Percentiles rank a stretch among this genome's conserved stretches.
phyloP scores from a whole-genome alignment of 2,329 filamentous ascomycete genomes.

The Colletotrichum tabaci region DNA sequence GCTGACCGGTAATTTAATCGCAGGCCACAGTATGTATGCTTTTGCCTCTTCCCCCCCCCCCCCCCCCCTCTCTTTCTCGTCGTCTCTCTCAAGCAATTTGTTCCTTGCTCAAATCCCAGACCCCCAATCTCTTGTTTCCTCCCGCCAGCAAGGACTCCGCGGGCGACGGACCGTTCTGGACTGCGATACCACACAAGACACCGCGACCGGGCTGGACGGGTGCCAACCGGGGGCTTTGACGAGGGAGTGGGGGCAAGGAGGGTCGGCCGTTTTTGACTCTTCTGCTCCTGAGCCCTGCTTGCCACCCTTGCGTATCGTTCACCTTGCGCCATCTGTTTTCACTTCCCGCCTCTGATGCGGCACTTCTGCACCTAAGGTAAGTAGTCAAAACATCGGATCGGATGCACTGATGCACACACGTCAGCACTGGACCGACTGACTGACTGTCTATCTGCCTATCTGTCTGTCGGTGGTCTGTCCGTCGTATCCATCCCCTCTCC shows the following conservation, averaged over 20 bases:
- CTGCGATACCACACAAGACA: slow-evolving; percentile 30
- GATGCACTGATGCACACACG: neutral
- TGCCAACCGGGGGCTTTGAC: slow-evolving; percentile 34
- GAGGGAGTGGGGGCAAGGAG: neutral
- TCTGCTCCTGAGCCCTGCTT: no score
- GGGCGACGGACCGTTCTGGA: slow-evolving; percentile 32
- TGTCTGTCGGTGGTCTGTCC: neutral
- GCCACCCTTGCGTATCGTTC: neutral
- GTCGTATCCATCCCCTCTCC: slow-evolving; percentile 13
- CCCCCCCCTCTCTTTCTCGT: neutral
- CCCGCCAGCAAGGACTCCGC: slow-evolving; percentile 14
- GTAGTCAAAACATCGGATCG: neutral
- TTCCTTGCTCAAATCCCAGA: slow-evolving; percentile 36
- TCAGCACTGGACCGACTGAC: neutral
- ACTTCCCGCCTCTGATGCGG: neutral
- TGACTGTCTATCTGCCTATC: no score
- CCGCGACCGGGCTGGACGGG: slow-evolving; percentile 29
- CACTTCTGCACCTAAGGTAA: neutral
- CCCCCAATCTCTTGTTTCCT: slow-evolving; percentile 42
- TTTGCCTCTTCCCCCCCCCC: neutral
- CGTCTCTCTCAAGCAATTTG: slow-evolving; percentile 14
- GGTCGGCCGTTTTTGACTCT: slow-evolving; percentile 1
- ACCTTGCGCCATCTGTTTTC: slow-evolving; percentile 16
- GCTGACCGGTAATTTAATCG: slow-evolving; percentile 10
- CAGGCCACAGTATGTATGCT: neutral